Evolutionary conservation across 768 basidiomycete species (phyloP).

Genomic region (Favolaschia claudopus): DNA sequence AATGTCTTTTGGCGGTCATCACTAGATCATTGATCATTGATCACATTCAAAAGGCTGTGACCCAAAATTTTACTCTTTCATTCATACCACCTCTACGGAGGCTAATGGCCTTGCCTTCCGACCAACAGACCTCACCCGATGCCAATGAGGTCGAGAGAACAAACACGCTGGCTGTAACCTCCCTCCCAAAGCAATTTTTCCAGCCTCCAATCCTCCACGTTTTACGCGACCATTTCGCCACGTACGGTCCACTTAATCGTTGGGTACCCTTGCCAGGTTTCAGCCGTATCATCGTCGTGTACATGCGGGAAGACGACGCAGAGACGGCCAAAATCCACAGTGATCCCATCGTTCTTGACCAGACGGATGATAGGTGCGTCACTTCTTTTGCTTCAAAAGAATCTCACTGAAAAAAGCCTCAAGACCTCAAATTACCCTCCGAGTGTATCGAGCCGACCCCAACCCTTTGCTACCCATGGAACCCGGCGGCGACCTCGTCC

Average conservation of each 20-base stretch:
- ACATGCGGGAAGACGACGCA: constrained; percentile 65
- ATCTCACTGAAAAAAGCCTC: neutral
- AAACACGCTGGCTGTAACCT: constrained; percentile 86
- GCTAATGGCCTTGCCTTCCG: too few relatives aligned
- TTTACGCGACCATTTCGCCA: constrained; percentile 73
- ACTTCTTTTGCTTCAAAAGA: constrained; percentile 15
- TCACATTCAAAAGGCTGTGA: too few relatives aligned
- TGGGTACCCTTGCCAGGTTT: constrained; percentile 92
- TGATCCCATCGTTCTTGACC: constrained; percentile 69
- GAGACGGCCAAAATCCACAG: constrained; percentile 71
- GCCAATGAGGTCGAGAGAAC: constrained; percentile 50
- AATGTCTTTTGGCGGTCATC: too few relatives aligned
- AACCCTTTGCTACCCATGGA: constrained; percentile 59
- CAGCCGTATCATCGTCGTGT: constrained; percentile 85
- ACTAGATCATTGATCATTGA: too few relatives aligned
- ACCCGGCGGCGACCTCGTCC: constrained; percentile 37
- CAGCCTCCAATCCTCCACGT: constrained; percentile 70
- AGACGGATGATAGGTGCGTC: constrained; percentile 58
- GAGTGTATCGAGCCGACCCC: constrained; percentile 80
- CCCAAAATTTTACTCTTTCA: too few relatives aligned
- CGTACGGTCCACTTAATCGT: constrained; percentile 83
- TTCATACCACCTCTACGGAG: too few relatives aligned
- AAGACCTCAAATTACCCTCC: constrained; percentile 59
- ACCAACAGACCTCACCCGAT: too few relatives aligned
- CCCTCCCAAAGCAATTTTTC: constrained; percentile 82